Evolutionary conservation across 164 flowering plant genomes (phyloP), one percentile per base, ranked within the genome.

Genomic region (Magnolia kwangsiensis): DNA sequence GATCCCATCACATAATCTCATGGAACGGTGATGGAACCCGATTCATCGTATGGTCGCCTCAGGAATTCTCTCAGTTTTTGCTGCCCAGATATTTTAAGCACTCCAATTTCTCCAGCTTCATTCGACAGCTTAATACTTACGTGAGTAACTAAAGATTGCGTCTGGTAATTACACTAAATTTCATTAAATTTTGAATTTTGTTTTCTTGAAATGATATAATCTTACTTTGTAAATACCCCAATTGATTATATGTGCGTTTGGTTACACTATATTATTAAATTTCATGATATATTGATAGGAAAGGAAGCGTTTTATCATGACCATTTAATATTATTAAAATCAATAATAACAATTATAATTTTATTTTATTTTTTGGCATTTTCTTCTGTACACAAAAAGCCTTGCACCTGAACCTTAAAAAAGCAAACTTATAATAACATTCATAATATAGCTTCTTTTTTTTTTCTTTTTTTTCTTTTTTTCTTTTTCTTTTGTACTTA

Each of bases 51-150:
- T 87, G 91, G 93, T 84, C 78, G 37, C 89, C 91, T 21, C 83
- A 86, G 10, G 91, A 90, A 74, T 89, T 90, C 75, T 89, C 93
- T 0, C 89, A 87, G 75, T 63, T 75, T 23, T 16, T 79, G 74
- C 73, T 90, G 82, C 93, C 93, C 45, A 83, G 73, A 68, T 90
- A 84, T 77, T 90, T 90, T 90, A 90, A 90, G 87, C 93, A 90
- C 79, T 84, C 82, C 67, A 90, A 90, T 61, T 90, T 90, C 81
- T 88, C 93, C 4, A 89, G 91, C 84, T 90, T 90, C 87, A 76
- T 90, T 69, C 88, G 91, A 10, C 93, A 90, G 80, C 89, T 89
- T 9, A 90, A 89, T 72, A 90, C 91, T 24, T 87, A 90, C 74
- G 93, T 90, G 10, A 85, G 92, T 83, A 11, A 18, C 63, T 13